phyloP scores from a whole-genome alignment of 1,139 yeast genomes.

The Sugiyamaella novakii region DNA sequence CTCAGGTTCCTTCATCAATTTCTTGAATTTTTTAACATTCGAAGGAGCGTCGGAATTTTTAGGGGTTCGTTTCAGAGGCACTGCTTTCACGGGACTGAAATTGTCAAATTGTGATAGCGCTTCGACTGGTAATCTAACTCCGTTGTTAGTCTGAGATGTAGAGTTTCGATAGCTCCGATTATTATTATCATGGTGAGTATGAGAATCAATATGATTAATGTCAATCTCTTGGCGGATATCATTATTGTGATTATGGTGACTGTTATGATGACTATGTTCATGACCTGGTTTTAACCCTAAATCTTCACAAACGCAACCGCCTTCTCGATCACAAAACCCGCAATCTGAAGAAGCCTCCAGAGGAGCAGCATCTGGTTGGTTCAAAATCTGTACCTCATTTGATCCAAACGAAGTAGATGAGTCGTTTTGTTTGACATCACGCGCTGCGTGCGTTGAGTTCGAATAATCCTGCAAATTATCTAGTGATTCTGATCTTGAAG shows the following conservation, averaged over 20 bases:
- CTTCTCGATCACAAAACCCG: conserved; percentile 39
- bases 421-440: background rate
- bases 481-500: background rate
- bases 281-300: conserved; percentile 33
- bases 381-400: background rate
- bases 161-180: background rate
- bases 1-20: background rate
- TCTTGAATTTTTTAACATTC: conserved; percentile 22
- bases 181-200: background rate
- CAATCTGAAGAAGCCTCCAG: conserved; percentile 28
- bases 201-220: background rate
- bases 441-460: background rate
- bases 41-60: conserved; percentile 3
- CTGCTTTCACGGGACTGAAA: conserved; percentile 33
- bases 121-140: background rate
- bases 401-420: conserved; percentile 1
- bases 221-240: background rate
- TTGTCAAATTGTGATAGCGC: conserved; percentile 24
- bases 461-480: background rate
- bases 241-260: background rate
- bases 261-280: background rate
- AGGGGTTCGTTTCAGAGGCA: conserved; percentile 28
- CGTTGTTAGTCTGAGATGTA: background rate
- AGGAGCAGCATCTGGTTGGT: conserved; percentile 3
- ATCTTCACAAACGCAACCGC: conserved; percentile 40